These are phyloP conservation scores for Solanum bukasovii DNA, from an alignment of 257 asterid genomes.

Conservation along the genomic window DNA sequence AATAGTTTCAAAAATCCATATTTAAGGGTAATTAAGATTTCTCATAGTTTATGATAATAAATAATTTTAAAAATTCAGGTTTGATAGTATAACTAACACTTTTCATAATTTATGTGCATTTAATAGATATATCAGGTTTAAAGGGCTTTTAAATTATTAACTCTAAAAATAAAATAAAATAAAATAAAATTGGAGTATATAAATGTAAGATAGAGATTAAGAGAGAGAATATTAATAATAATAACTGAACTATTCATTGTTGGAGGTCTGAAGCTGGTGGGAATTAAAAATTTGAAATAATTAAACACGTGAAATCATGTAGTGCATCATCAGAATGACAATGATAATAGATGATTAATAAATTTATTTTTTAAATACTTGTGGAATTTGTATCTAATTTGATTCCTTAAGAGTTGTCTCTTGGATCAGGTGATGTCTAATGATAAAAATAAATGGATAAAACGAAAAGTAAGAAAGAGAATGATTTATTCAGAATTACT, in stretches of 20 bases:
- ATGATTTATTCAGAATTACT: background rate
- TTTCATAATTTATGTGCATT: background rate
- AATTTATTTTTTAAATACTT: background rate
- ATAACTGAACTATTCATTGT: background rate
- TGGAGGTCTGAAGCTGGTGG: background rate
- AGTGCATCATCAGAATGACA: background rate
- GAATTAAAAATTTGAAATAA: background rate
- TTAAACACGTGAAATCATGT: background rate
- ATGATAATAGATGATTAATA: background rate
- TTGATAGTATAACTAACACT: background rate
- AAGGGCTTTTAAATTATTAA: background rate
- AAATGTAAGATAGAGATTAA: background rate
- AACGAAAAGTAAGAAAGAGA: background rate
- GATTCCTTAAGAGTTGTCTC: background rate
- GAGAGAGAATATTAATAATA: background rate
- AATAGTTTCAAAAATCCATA: background rate
- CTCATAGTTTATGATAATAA: background rate
- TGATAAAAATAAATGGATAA: background rate
- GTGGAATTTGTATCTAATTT: background rate
- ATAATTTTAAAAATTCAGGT: background rate
- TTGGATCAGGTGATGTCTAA: background rate
- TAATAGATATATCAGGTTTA: background rate
- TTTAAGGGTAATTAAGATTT: background rate
- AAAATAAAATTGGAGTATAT: background rate
- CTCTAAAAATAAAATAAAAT: background rate